Evolutionary conservation across 2,329 filamentous ascomycete species (phyloP), one percentile per base, ranked within the genome.

Genomic region (Hypoxylon sp.): DNA sequence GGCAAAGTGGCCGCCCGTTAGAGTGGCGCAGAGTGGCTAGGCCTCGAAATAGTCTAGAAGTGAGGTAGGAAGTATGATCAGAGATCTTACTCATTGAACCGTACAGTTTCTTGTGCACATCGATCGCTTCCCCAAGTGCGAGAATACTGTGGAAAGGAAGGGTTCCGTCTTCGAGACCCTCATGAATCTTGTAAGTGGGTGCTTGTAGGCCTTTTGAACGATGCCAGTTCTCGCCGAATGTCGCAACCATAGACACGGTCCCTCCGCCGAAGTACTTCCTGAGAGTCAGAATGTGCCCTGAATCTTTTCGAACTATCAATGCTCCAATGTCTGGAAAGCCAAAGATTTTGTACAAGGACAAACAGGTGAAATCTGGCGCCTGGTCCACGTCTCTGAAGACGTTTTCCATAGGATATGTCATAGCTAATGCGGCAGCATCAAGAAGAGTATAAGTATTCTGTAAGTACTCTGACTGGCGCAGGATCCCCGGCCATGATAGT

Each of bases 201-300:
- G 74, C 72, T 71, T 81, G 80, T 5, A 80, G 69, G 4, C 81
- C 81, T 60, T 85, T 89, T 68, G 81, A 87, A 32, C 81, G 83
- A 74, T 86, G 86, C 87, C 83, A 90, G 3, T 80, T 79, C n/a
- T 80, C 78, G 14, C 82, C 82, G 45, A 85, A 76, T 19, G 83
- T 81, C 5, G 85, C 84, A 25, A 90, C 84, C 83, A 89, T 87
- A 55, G 86, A 84, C 38, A 89, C 86, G 1, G 90, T 92, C 9
- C 90, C 90, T 28, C 90, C 90, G 19, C 89, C 90, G 73, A 92
- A 92, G 74, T 90, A 92, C 66, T 82, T 85, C 43, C 87, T 81
- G 60, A 82, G 80, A 56, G 82, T 84, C 46, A 86, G 82, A 57
- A 89, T 82, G 66, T 88, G 82, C 0, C 84, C 85, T 0, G 89